Evolutionary conservation across 768 basidiomycete genomes (phyloP).

Genomic region (Termitomyces sp.): DNA sequence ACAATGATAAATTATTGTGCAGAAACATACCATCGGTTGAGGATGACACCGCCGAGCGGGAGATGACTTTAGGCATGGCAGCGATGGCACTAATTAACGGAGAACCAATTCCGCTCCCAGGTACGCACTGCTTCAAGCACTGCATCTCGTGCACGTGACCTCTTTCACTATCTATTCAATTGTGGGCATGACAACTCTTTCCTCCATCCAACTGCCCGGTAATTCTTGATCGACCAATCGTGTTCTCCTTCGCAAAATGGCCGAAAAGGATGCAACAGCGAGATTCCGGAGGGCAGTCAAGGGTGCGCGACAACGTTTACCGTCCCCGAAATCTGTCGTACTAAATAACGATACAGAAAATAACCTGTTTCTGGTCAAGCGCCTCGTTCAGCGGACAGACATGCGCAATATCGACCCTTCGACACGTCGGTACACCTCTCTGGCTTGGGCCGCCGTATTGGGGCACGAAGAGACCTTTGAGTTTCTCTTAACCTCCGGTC

Average conservation of each 20-base stretch:
- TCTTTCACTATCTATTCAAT: conserved; percentile 14
- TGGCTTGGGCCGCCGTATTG: conserved; percentile 88
- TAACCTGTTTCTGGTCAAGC: conserved; percentile 88
- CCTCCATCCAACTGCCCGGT: conserved; percentile 7
- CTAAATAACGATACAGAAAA: conserved; percentile 56
- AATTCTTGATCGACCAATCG: background rate
- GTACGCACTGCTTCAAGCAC: conserved; percentile 16
- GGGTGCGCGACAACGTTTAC: conserved; percentile 33
- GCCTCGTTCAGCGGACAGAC: conserved; percentile 80
- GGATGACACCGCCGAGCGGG: conserved; percentile 82
- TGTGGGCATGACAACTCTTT: conserved; percentile 8
- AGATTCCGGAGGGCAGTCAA: conserved; percentile 77
- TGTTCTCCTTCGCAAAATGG: conserved; percentile 39
- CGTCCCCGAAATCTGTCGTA: background rate
- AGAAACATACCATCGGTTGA: conserved; percentile 68
- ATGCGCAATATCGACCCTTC: conserved; percentile 87
- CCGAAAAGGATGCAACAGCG: conserved; percentile 74
- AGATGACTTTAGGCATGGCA: conserved; percentile 88
- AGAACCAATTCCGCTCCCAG: conserved; percentile 8
- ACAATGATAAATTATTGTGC: background rate
- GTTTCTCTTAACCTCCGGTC: conserved; percentile 77
- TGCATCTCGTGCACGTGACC: conserved; percentile 13
- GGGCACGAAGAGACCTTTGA: conserved; percentile 93
- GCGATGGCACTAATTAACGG: conserved; percentile 1
- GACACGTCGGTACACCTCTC: conserved; percentile 71